phyloP scores from a whole-genome alignment of 2,329 filamentous ascomycete species.

The Lachnellula occidentalis region DNA sequence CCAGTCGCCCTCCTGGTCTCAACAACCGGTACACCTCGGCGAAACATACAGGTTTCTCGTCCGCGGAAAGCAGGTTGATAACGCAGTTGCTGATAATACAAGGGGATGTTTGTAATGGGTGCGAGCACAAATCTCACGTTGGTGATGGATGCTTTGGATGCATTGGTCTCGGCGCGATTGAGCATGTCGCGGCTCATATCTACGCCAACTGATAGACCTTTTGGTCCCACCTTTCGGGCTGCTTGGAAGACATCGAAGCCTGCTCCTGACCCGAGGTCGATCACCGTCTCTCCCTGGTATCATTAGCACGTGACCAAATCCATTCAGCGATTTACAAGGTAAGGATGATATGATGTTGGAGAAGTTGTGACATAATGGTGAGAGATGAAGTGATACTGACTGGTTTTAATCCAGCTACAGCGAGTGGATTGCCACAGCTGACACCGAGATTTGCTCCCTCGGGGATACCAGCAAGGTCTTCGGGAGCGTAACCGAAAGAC shows the following conservation, averaged over 20 bases:
- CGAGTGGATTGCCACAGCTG: constrained; percentile 21
- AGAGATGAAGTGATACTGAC: neutral
- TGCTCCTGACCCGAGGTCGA: constrained; percentile 53
- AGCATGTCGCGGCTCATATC: constrained; percentile 51
- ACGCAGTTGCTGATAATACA: constrained; percentile 2
- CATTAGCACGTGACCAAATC: neutral
- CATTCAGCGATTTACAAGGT: neutral
- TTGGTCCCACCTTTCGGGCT: constrained; percentile 40
- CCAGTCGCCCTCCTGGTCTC: neutral
- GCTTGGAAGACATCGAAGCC: constrained; percentile 55
- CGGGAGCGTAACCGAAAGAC: constrained; percentile 45
- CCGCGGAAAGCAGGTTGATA: neutral
- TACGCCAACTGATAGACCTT: constrained; percentile 48
- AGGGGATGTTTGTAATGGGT: neutral
- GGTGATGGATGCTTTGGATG: neutral
- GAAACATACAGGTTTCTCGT: neutral
- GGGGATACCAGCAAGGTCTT: constrained; percentile 17
- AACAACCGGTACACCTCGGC: neutral
- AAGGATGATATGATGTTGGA: too few species aligned
- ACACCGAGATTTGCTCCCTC: constrained; percentile 21
- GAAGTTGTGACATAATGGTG: too few species aligned
- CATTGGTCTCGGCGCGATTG: constrained; percentile 1
- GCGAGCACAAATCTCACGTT: neutral
- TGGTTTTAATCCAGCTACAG: constrained; percentile 11
- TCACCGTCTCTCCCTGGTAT: constrained; percentile 47